Percentiles rank a stretch among this genome's conserved stretches.
These are phyloP conservation scores for Sarocladium brachiariae DNA, from an alignment of 2,329 filamentous ascomycete species.

Conservation along the genomic window DNA sequence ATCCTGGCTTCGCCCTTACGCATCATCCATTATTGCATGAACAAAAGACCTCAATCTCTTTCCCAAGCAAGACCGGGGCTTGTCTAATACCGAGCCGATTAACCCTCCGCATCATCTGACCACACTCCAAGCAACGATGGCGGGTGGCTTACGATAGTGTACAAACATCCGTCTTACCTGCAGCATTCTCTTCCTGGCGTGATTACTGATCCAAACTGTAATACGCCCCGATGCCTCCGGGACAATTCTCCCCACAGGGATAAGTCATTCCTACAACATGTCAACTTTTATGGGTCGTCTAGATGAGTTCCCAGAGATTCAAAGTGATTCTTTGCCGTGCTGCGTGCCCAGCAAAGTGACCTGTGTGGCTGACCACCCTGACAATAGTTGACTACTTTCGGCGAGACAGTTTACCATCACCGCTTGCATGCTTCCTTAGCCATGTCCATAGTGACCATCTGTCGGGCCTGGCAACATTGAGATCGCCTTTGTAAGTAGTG, in stretches of 20 bases:
- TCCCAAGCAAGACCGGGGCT: background rate
- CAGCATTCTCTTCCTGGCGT: background rate
- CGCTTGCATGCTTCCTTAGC: constrained; percentile 80
- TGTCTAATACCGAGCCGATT: constrained; percentile 1
- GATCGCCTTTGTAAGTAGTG: constrained; percentile 60
- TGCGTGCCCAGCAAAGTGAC: background rate
- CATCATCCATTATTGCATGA: too few species aligned
- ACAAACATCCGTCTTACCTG: constrained; percentile 1
- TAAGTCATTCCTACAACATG: constrained; percentile 38
- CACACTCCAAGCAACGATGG: background rate
- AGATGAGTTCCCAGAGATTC: constrained; percentile 72
- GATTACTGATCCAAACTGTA: background rate
- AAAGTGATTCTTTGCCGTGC: constrained; percentile 36
- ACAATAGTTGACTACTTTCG: constrained; percentile 74
- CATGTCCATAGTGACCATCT: constrained; percentile 93
- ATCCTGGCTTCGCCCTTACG: too few species aligned
- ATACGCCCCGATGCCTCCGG: background rate
- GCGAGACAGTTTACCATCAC: constrained; percentile 45
- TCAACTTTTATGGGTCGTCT: constrained; percentile 71
- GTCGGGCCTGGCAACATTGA: constrained; percentile 67
- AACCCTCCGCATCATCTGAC: background rate
- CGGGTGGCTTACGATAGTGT: constrained; percentile 7
- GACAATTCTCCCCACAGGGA: background rate
- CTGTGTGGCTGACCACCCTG: background rate
- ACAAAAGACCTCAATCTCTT: background rate